These are phyloP conservation scores for Backusella parvicylindrica DNA, from an alignment of 192 early-diverging fungal genomes.

Conservation along the genomic window DNA sequence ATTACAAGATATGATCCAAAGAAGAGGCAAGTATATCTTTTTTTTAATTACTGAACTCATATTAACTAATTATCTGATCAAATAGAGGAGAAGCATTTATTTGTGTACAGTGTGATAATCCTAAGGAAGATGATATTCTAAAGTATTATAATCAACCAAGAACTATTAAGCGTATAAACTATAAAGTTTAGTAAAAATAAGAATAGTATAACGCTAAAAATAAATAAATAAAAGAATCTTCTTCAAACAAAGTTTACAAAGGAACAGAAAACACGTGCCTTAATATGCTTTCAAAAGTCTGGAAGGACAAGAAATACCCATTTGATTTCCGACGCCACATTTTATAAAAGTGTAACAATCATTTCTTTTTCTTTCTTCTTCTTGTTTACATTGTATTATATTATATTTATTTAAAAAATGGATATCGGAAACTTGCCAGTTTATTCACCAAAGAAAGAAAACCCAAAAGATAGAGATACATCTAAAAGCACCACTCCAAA, in stretches of 20 bases:
- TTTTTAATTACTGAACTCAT: neutral
- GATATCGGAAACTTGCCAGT: neutral
- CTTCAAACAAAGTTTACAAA: neutral
- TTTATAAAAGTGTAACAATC: neutral
- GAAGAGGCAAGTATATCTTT: neutral
- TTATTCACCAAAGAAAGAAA: neutral
- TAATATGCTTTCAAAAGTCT: neutral
- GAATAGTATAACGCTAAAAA: neutral
- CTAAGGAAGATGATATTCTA: neutral
- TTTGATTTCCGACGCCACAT: neutral
- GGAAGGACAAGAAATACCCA: neutral
- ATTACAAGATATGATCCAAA: constrained; percentile 6
- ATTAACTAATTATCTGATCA: neutral
- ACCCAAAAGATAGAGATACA: neutral
- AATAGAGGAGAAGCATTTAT: constrained; percentile 6
- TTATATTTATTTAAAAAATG: neutral
- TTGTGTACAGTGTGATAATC: constrained; percentile 8
- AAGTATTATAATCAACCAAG: neutral
- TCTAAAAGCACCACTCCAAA: neutral
- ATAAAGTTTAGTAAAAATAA: neutral
- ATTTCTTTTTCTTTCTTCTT: neutral
- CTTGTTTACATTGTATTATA: neutral
- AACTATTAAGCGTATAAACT: neutral
- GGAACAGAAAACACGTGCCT: neutral
- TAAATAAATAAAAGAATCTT: neutral